Conservation (phyloP, 345 rosid genomes). For the Clarkia xantiana region DNA sequence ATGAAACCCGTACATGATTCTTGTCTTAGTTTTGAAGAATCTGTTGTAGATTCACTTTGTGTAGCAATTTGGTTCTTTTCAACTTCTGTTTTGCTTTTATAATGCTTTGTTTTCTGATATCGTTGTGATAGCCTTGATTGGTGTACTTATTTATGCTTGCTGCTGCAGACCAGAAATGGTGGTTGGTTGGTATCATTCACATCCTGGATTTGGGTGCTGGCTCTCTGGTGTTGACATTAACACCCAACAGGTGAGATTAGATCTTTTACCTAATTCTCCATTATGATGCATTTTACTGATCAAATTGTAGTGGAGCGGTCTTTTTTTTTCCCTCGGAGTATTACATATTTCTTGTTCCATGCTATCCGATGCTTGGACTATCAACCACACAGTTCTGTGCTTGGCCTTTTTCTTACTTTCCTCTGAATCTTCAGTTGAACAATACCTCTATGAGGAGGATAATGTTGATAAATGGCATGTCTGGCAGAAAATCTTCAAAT, state of each 20-base stretch:
- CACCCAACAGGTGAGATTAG: slow-evolving; percentile 64
- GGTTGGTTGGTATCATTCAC: slow-evolving; percentile 99
- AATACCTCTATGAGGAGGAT: no score
- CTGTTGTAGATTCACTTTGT: no score
- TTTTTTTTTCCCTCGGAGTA: not conserved
- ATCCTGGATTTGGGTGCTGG: slow-evolving; percentile 99
- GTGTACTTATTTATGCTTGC: slow-evolving; percentile 1
- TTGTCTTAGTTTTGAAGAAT: no score
- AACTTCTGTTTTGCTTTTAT: not conserved
- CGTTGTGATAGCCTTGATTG: not conserved
- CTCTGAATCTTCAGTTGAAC: no score
- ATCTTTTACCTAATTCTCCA: not conserved
- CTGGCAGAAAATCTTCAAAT: no score
- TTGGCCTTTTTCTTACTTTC: no score
- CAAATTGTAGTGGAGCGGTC: not conserved
- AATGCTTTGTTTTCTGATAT: not conserved
- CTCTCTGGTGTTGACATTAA: slow-evolving; percentile 98
- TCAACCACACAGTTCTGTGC: no score
- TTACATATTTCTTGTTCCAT: not conserved
- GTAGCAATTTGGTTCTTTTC: not conserved
- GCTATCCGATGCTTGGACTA: not conserved
- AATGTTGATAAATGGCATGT: no score
- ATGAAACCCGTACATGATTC: no score
- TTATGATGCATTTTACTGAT: not conserved
- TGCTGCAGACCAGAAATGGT: slow-evolving; percentile 92